Base-by-base conservation (phyloP, 2,329 filamentous ascomycete genomes). In the Xylaria sp. region DNA sequence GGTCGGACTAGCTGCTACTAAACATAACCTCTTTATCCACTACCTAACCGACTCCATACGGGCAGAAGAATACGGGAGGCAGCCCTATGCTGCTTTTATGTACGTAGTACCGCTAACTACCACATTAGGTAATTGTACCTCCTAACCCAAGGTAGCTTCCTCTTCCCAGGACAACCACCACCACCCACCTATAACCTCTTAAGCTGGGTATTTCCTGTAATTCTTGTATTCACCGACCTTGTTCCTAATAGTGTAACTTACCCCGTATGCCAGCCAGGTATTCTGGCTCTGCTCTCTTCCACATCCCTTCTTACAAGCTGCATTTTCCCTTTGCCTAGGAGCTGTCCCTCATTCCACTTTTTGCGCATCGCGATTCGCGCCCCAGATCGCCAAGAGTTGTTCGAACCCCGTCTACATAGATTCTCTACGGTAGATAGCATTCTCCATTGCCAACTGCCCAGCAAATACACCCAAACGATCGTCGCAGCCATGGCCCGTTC, bases 401-500 rank as follows among this genome's bases (percentile, higher is more conserved):
- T 49, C 46, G 31, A 41, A 59, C 55, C 2, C 15, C 62, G 33
- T 43, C 48, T 33, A 25, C 3, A 60, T 25, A 25, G 9, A 60
- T 25, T 49, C 25, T 7, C 31, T 23, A 25, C 33, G 51, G 15
- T 49, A 61, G 20, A 51, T 51, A 48, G 25, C 62, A 28, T 61
- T 31, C 57, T 7, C n/a, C 55, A 13, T 52, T 64, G 33, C n/a
- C 51, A 62, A 5, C 9, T 20, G 20, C 41, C 55, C 23, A 20
- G 39, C 13, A 58, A 18, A 36, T 13, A 51, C 23, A 48, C 8
- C 20, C 23, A 15, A 23, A 54, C 56, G 49, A 62, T 33, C 36
- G 64, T 59, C 57, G 67, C 54, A 69, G 70, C 31, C 52, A 77
- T 77, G 76, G 73, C 62, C 39, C 71, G 72, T 43, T 77, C 76